Evolutionary conservation across 306 rosid genomes (phyloP).

Genomic region (Geum urbanum): DNA sequence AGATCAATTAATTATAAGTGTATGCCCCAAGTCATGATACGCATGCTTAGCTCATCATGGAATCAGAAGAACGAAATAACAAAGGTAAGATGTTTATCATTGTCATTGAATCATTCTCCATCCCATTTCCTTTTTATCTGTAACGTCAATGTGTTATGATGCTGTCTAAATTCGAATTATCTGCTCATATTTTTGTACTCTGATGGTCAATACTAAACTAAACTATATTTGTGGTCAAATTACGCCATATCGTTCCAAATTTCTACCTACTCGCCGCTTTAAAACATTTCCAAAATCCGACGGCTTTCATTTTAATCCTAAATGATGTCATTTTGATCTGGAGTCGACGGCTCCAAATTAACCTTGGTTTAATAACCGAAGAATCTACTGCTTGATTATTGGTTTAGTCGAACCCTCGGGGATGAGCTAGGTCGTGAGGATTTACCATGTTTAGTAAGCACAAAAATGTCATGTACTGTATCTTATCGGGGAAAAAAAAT

Average conservation of each 20-base stretch:
- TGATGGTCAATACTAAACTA: neutral
- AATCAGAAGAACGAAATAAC: neutral
- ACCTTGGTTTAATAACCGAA: neutral
- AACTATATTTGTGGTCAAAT: neutral
- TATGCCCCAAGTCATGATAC: conserved; percentile 29
- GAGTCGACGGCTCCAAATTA: neutral
- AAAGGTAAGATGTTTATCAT: conserved; percentile 3
- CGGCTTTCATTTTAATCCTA: neutral
- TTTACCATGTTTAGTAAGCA: neutral
- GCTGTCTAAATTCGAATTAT: neutral
- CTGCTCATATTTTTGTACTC: neutral
- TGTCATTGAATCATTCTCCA: conserved; percentile 5
- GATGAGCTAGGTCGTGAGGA: neutral
- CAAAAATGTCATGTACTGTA: neutral
- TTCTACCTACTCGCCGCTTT: neutral
- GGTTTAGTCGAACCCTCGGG: neutral
- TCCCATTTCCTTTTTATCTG: neutral
- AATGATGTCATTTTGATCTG: neutral
- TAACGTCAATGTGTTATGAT: conserved; percentile 11
- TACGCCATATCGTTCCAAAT: neutral
- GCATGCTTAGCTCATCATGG: conserved; percentile 38
- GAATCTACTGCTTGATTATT: neutral
- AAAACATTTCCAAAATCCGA: neutral
- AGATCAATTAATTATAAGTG: neutral
- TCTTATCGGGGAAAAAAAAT: no score